These are phyloP conservation scores for Entomortierella beljakovae DNA, from an alignment of 192 early-diverging fungal species.

Conservation along the genomic window DNA sequence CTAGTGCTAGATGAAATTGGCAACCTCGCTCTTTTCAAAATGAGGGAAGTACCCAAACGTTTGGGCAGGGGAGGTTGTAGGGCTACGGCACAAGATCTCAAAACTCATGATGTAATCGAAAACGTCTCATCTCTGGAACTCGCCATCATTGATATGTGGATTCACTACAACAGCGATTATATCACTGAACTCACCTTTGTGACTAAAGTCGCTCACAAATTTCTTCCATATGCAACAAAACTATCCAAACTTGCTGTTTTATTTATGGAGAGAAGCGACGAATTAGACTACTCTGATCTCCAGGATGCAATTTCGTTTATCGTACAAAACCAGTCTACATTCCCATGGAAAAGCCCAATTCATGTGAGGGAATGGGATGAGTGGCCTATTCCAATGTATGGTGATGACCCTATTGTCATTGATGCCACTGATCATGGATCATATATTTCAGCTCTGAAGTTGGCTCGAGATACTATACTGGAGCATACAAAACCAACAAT, in stretches of 20 bases:
- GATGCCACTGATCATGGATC: no score
- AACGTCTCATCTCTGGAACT: neutral
- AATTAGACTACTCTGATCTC: neutral
- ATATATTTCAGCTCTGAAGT: no score
- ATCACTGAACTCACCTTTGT: neutral
- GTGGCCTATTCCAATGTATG: no score
- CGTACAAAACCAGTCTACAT: neutral
- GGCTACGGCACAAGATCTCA: no score
- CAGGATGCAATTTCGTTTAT: neutral
- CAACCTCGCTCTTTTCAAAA: no score
- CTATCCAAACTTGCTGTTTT: neutral
- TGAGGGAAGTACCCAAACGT: no score
- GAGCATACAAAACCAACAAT: neutral
- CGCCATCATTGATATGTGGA: neutral
- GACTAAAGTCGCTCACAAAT: neutral
- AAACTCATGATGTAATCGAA: no score
- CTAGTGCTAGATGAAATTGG: neutral
- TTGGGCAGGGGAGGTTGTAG: no score
- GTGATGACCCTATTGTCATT: no score
- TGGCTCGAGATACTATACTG: neutral
- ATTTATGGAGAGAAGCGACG: neutral
- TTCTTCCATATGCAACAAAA: neutral
- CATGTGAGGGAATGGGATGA: no score
- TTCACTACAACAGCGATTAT: neutral
- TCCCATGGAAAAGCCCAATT: neutral